Conservation (phyloP, 1,284 basidiomycete species). For the Inonotus obliquus region DNA sequence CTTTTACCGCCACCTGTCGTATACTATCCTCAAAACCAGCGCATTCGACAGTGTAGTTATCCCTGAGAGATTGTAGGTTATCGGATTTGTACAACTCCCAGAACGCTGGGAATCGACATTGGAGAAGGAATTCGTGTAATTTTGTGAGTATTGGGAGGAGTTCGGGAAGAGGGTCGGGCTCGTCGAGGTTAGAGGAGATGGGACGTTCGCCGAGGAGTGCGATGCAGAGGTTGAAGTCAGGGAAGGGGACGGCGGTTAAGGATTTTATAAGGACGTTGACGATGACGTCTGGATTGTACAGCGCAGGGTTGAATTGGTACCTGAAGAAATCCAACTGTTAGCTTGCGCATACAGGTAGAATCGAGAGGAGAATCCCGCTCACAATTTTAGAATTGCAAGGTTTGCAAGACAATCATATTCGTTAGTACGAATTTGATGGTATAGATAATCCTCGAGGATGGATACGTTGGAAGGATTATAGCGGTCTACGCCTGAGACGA, state of each 20-base stretch:
- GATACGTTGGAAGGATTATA: slow-evolving; percentile 94
- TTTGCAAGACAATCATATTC: slow-evolving; percentile 95
- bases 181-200: slow-evolving; percentile 58
- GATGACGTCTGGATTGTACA: slow-evolving; percentile 90
- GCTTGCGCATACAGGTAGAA: slow-evolving; percentile 2
- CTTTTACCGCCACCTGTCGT: slow-evolving; percentile 69
- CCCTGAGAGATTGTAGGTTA: slow-evolving; percentile 64
- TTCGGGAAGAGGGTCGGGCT: slow-evolving; percentile 71
- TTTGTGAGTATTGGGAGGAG: slow-evolving; percentile 73
- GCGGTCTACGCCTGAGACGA: slow-evolving; percentile 92
- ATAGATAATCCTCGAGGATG: slow-evolving; percentile 93
- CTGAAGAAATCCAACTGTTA: slow-evolving; percentile 38
- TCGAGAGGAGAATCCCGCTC: slow-evolving; percentile 22
- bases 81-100: slow-evolving; percentile 74
- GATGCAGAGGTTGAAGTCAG: slow-evolving; percentile 92
- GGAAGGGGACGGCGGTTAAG: slow-evolving; percentile 74
- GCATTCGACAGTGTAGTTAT: slow-evolving; percentile 81
- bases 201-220: slow-evolving; percentile 81
- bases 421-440: slow-evolving; percentile 83
- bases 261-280: slow-evolving; percentile 94
- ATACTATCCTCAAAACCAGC: slow-evolving; percentile 80
- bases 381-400: slow-evolving; percentile 85
- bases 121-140: slow-evolving; percentile 75
- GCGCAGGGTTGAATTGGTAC: slow-evolving; percentile 94
- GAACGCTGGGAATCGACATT: slow-evolving; percentile 89